Percentiles rank a stretch among this genome's conserved stretches.
Conservation (phyloP, 192 early-diverging fungal genomes). For the Jimgerdemannia lactiflua region DNA sequence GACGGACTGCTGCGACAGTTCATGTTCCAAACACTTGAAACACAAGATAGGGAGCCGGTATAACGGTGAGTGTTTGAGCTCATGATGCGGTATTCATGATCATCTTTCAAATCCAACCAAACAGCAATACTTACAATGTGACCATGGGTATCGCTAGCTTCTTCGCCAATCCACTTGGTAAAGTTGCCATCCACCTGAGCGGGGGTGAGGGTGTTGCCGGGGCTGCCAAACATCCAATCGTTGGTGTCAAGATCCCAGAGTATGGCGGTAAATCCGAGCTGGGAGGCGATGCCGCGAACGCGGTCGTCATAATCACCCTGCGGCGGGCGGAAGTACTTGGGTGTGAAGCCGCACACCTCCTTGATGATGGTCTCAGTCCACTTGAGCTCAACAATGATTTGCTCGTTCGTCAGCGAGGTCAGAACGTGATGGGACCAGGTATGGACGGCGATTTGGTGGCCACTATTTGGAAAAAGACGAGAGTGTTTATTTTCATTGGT, state of each 20-base stretch:
- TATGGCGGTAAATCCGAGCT: constrained; percentile 42
- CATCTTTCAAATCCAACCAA: constrained; percentile 1
- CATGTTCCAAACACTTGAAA: constrained; percentile 25
- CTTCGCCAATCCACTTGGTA: constrained; percentile 19
- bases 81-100: background rate
- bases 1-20: constrained; percentile 37
- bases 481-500: background rate
- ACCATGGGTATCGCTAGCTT: constrained; percentile 26
- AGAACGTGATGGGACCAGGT: constrained; percentile 60
- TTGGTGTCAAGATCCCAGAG: constrained; percentile 50
- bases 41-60: background rate
- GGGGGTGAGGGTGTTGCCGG: constrained; percentile 28
- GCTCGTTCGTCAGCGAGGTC: constrained; percentile 39
- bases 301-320: constrained; percentile 56
- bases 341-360: constrained; percentile 24
- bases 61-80: background rate
- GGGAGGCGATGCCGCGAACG: constrained; percentile 42
- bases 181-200: constrained; percentile 23
- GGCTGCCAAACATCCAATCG: constrained; percentile 34
- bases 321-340: constrained; percentile 38
- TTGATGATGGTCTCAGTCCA: constrained; percentile 54
- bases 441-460: constrained; percentile 60
- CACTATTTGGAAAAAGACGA: constrained; percentile 6
- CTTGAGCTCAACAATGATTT: constrained; percentile 56
- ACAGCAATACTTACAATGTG: constrained; percentile 29